Evolutionary conservation across 352 stramenopile species (phyloP), one percentile per base, ranked within the genome.

Genomic region (Globisporangium polare): DNA sequence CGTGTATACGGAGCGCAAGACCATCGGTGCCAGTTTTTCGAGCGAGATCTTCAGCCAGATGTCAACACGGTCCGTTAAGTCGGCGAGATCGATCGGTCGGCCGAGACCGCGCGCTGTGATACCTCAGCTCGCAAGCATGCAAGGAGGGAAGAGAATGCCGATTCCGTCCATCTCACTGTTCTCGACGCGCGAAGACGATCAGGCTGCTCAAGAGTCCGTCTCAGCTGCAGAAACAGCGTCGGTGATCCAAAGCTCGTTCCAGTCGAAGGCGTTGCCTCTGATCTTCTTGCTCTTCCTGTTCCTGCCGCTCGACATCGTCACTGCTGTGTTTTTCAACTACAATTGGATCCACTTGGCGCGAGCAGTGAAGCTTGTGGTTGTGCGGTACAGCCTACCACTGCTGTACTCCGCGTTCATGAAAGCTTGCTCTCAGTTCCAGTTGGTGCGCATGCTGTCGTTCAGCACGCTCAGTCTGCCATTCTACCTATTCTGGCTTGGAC

Each of bases 291-390:
- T 59, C 26, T 59, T 53, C 18, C 51, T 65, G 26, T 42, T 50
- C 33, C 9, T 66, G 18, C 60, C 53, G 1, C 53, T 66, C 33
- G 60, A 66, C 24, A 35, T 66, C 1, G 24, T 68, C 18, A 27
- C 67, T 6, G 54, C 58, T 0, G 41, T 22, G 2, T 18, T 45
- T 5, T 31, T 52, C 6, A 66, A 64, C 33, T 52, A 51, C 57
- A 70, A 62, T 10, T 67, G 41, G 57, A 26, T 75, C 20, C 68
- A 75, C 29, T 8, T 72, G 0, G 60, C 65, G 18, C 60, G 68
- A 6, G 22, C 43, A 0, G 58, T 43, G 1, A 66, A 65, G 24
- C 13, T 73, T 0, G 9, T 68, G 4, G 46, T 64, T 12, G 58
- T 39, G 1, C 17, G 24, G 18, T 45, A 59, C 42, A 52, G 41